Conservation (phyloP, 169 alveolate species). For the Plasmodium fragile region DNA sequence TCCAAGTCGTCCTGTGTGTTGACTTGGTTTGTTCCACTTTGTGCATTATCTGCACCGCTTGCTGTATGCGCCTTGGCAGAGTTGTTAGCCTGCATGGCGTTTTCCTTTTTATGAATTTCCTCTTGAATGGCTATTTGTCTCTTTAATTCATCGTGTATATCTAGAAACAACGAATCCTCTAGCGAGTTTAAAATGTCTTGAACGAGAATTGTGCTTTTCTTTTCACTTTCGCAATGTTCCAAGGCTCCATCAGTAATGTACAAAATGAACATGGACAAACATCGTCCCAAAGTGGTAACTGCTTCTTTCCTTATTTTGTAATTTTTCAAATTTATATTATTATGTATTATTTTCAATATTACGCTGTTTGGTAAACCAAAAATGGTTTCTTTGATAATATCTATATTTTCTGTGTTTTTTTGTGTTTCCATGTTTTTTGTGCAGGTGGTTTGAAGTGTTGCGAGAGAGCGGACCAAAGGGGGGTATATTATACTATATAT, state of each 20-base stretch:
- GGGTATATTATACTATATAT: not conserved
- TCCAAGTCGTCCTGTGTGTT: slow-evolving; percentile 61
- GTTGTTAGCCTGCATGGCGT: not conserved
- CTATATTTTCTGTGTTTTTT: slow-evolving; percentile 10
- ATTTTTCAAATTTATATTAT: slow-evolving; percentile 31
- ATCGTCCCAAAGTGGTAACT: slow-evolving; percentile 27
- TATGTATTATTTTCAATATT: slow-evolving; percentile 36
- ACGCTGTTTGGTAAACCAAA: slow-evolving; percentile 46
- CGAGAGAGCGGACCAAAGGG: not conserved
- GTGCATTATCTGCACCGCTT: not conserved
- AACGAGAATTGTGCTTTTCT: slow-evolving; percentile 28
- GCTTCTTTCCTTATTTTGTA: slow-evolving; percentile 54
- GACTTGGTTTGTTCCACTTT: not conserved
- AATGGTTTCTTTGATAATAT: slow-evolving; percentile 37
- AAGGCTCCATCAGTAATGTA: slow-evolving; percentile 72
- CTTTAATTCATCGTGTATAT: slow-evolving; percentile 54
- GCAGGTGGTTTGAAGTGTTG: not conserved
- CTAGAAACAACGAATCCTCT: slow-evolving; percentile 60
- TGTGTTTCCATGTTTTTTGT: slow-evolving; percentile 32
- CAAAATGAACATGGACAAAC: slow-evolving; percentile 60
- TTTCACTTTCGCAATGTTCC: slow-evolving; percentile 64
- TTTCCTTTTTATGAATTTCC: slow-evolving; percentile 40
- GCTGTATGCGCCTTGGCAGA: not conserved
- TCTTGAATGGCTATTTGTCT: slow-evolving; percentile 39
- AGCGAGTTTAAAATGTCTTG: slow-evolving; percentile 52